Evolutionary conservation across 306 rosid species (phyloP).

Genomic region (Cercis canadensis): DNA sequence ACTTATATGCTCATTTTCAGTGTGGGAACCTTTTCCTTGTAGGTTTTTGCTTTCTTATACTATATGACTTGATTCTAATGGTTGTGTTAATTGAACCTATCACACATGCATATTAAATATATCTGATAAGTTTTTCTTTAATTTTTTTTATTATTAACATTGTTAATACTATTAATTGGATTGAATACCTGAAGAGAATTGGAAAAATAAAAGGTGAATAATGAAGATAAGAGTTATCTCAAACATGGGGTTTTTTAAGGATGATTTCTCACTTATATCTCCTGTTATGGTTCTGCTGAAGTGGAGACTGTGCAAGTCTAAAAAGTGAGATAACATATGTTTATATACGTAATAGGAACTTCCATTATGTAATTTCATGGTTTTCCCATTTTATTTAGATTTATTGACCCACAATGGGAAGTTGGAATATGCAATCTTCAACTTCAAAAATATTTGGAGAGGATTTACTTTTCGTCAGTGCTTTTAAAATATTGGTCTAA

Average conservation of each 20-base stretch:
- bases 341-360: too few relatives aligned
- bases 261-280: neutral
- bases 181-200: neutral
- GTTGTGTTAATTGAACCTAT: neutral
- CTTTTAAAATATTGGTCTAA: too few relatives aligned
- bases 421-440: too few relatives aligned
- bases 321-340: too few relatives aligned
- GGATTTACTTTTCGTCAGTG: too few relatives aligned
- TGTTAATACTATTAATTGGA: neutral
- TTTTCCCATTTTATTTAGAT: too few relatives aligned
- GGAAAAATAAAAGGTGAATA: neutral
- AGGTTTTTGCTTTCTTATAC: constrained; percentile 3
- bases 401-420: too few relatives aligned
- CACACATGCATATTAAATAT: neutral
- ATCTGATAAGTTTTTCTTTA: neutral
- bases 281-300: too few relatives aligned
- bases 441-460: too few relatives aligned
- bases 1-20: constrained; percentile 15
- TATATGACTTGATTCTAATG: neutral
- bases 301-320: too few relatives aligned
- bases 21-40: neutral
- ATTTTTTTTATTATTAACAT: too few relatives aligned
- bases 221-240: neutral
- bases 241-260: neutral
- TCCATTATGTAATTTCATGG: too few relatives aligned